Conservation (phyloP, 2,329 filamentous ascomycete genomes). For the Hypomyces rosellus region DNA sequence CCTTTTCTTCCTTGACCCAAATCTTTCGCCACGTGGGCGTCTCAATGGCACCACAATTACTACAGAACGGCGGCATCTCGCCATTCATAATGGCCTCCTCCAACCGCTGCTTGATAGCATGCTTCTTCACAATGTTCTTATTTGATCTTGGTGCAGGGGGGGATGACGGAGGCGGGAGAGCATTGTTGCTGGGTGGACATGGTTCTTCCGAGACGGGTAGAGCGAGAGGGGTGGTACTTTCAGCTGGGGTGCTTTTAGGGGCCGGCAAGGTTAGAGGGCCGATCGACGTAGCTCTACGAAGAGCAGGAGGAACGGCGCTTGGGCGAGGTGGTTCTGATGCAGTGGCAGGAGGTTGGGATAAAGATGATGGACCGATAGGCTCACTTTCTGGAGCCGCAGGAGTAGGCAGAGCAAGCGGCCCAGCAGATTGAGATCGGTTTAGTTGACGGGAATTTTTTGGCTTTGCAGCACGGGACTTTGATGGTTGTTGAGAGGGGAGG, state of each 20-base stretch:
- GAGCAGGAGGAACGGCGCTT: conserved; percentile 30
- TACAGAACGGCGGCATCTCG: conserved; percentile 80
- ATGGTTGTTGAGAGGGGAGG: background rate
- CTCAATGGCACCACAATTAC: conserved; percentile 90
- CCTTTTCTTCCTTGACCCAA: conserved; percentile 69
- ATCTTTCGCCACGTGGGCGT: conserved; percentile 95
- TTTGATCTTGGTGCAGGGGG: conserved; percentile 45
- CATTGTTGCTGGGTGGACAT: conserved; percentile 39
- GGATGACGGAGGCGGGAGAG: conserved; percentile 28
- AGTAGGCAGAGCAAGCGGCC: conserved; percentile 31
- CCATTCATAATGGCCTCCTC: conserved; percentile 66
- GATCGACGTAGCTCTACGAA: conserved; percentile 32
- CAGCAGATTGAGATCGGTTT: conserved; percentile 32
- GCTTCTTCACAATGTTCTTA: conserved; percentile 60
- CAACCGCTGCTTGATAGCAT: conserved; percentile 52
- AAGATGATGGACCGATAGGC: conserved; percentile 37
- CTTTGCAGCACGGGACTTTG: conserved; percentile 9
- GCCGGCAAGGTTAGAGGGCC: conserved; percentile 29
- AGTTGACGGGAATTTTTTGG: conserved; percentile 21
- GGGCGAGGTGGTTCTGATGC: conserved; percentile 14
- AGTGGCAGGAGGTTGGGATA: conserved; percentile 24
- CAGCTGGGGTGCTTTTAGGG: conserved; percentile 26
- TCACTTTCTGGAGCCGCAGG: conserved; percentile 43
- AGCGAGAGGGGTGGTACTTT: background rate
- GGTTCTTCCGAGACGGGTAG: conserved; percentile 30